Conservation (phyloP, 2,329 filamentous ascomycete genomes). For the Colletotrichum lupini region DNA sequence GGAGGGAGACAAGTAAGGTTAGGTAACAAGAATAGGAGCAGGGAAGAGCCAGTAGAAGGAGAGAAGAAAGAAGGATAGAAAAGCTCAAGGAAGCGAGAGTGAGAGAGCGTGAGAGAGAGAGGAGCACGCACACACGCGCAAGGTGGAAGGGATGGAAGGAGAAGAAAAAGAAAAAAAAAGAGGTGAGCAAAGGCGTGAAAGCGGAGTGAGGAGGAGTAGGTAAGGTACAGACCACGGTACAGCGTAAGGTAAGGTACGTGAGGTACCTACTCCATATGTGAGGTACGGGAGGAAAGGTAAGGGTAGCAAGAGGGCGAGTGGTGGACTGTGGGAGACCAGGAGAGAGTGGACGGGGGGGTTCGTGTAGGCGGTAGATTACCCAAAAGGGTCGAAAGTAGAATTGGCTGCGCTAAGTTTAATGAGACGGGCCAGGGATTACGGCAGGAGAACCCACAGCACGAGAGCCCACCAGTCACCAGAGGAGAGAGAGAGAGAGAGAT, state of each 20-base stretch:
- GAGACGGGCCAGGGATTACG: constrained; percentile 45
- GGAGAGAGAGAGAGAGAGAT: neutral
- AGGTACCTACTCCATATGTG: neutral
- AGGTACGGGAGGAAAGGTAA: constrained; percentile 16
- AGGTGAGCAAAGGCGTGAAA: constrained; percentile 25
- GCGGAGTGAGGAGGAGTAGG: constrained; percentile 27
- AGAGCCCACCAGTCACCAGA: constrained; percentile 18
- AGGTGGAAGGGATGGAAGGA: constrained; percentile 5
- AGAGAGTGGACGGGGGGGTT: constrained; percentile 41
- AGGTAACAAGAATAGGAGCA: constrained; percentile 44
- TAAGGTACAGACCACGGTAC: neutral
- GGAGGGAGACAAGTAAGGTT: constrained; percentile 38
- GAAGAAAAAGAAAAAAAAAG: constrained; percentile 6
- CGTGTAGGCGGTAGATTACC: constrained; percentile 48
- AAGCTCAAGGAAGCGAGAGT: constrained; percentile 42
- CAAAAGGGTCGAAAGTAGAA: constrained; percentile 47
- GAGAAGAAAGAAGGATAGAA: constrained; percentile 45
- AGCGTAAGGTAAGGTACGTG: neutral
- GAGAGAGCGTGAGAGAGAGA: constrained; percentile 38
- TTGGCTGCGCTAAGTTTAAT: constrained; percentile 56
- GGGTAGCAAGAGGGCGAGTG: constrained; percentile 25
- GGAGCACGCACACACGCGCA: neutral
- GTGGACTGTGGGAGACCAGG: constrained; percentile 31
- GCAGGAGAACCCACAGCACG: constrained; percentile 22
- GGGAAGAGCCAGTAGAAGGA: constrained; percentile 36